Base-by-base conservation (phyloP, 1,284 basidiomycete species). In the Blastosporella zonata region DNA sequence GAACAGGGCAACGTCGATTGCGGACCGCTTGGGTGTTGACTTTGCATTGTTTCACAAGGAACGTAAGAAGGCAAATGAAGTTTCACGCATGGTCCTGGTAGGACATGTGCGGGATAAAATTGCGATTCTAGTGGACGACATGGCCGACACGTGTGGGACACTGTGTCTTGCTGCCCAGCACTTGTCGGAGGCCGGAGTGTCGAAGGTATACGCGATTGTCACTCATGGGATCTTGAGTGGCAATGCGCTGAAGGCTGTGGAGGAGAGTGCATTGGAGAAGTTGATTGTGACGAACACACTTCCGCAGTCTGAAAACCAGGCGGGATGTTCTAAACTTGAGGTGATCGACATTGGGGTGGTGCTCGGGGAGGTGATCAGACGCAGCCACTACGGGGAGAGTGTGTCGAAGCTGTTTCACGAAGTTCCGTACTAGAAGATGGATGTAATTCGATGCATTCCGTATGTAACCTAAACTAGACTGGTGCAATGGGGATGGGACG, bases 31-130 rank as follows among this genome's bases (percentile, higher is more conserved):
- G 51, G 93, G 96, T 43, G 90, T 98, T 58, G 97, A 99, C 66
- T 99, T 99, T 75, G 97, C 97, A 25, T 77, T 99, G 49, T 99
- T 99, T 79, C 97, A 99, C 83, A 99, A 99, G 69, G 97, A 99
- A 72, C 88, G 97, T 52, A 99, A 98, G 73, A 98, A 97, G 78
- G 97, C 96, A 33, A 99, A 98, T 72, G 93, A 98, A 63, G 96
- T 99, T 17, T 97, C 95, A 44, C 87, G 97, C 51, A 99, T 99
- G 97, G 86, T 99, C 40, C 84, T 99, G 44, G 97, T 99, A 52
- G 97, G 97, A 4, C 84, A 90, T 61, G 95, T 96, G 56, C 84
- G 84, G 62, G 93, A 87, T 68, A 99, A 99, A 74, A 80, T 88
- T 36, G 97, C 96, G 49, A 93, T 99, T 55, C 78, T 99, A n/a